Evolutionary conservation across 225 moss, liverwort and hornwort species (phyloP).

Genomic region (Sphagnum contortum): DNA sequence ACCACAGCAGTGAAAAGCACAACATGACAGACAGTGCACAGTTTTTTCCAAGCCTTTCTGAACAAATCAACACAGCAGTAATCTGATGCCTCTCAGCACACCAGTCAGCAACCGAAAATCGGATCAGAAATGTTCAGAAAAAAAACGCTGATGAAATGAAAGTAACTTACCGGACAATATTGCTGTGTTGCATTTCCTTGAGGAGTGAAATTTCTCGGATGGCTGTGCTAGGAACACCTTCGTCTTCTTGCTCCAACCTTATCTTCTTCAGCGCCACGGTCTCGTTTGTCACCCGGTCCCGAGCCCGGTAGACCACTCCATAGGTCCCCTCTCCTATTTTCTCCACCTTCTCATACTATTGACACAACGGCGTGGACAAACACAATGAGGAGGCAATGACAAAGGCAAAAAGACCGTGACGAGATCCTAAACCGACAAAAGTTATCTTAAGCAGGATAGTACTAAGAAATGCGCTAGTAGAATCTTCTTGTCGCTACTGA

Average conservation of each 20-base stretch:
- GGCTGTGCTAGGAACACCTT: constrained; percentile 96
- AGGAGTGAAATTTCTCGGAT: constrained; percentile 93
- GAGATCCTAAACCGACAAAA: not conserved
- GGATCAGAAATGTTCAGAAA: not conserved
- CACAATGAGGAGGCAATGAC: not conserved
- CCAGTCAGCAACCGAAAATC: too few species aligned
- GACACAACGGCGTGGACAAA: not conserved
- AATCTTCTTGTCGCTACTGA: not conserved
- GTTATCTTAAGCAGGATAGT: not conserved
- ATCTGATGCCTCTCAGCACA: too few species aligned
- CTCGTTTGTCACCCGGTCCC: constrained; percentile 96
- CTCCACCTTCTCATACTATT: constrained; percentile 99
- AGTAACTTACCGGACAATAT: constrained; percentile 81
- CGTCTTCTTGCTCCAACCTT: constrained; percentile 97
- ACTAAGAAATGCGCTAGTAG: not conserved
- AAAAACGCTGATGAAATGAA: not conserved
- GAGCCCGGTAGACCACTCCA: constrained; percentile 96
- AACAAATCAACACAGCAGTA: too few species aligned
- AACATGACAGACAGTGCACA: too few species aligned
- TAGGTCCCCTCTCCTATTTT: constrained; percentile 99
- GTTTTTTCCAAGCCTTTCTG: too few species aligned
- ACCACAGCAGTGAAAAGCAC: too few species aligned
- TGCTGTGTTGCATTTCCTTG: constrained; percentile 99
- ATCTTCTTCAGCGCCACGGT: constrained; percentile 97
- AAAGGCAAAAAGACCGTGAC: not conserved